Conservation (phyloP, 2,329 filamentous ascomycete genomes). For the Beauveria australis region DNA sequence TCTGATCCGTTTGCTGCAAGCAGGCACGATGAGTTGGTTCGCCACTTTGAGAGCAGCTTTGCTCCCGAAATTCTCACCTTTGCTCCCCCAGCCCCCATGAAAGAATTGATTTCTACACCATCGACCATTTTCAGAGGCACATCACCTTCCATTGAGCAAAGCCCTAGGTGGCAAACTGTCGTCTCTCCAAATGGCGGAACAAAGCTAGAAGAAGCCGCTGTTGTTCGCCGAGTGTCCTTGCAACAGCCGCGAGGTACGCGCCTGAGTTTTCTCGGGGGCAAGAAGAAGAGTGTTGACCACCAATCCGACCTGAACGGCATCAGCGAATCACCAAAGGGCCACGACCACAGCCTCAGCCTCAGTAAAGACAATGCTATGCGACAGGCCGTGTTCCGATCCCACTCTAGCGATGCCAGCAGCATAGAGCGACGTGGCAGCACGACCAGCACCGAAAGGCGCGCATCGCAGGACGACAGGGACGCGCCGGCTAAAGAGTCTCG, state of each 20-base stretch:
- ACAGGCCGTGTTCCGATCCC: conserved; percentile 38
- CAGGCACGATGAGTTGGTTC: conserved; percentile 47
- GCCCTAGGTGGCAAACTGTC: conserved; percentile 24
- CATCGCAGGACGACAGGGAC: conserved; percentile 18
- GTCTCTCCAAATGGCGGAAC: conserved; percentile 26
- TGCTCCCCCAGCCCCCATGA: conserved; percentile 38
- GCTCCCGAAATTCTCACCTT: conserved; percentile 59
- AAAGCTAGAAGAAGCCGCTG: conserved; percentile 40
- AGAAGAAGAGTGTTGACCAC: conserved; percentile 34
- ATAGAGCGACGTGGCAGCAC: conserved; percentile 17
- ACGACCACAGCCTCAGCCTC: conserved; percentile 21
- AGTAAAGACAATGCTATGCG: conserved; percentile 21
- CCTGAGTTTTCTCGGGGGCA: conserved; percentile 49
- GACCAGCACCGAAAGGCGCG: conserved; percentile 16
- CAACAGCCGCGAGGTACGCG: conserved; percentile 42
- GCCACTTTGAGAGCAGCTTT: conserved; percentile 54
- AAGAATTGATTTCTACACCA: conserved; percentile 32
- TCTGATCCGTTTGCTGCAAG: not conserved
- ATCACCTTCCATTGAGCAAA: conserved; percentile 34
- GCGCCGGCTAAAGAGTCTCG: conserved; percentile 25
- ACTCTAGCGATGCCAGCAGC: conserved; percentile 17
- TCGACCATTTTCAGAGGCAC: conserved; percentile 42
- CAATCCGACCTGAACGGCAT: conserved; percentile 21
- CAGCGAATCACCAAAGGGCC: conserved; percentile 17
- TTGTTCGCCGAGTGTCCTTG: conserved; percentile 42